phyloP scores from a whole-genome alignment of 768 basidiomycete genomes.

The Russula ochroleuca region DNA sequence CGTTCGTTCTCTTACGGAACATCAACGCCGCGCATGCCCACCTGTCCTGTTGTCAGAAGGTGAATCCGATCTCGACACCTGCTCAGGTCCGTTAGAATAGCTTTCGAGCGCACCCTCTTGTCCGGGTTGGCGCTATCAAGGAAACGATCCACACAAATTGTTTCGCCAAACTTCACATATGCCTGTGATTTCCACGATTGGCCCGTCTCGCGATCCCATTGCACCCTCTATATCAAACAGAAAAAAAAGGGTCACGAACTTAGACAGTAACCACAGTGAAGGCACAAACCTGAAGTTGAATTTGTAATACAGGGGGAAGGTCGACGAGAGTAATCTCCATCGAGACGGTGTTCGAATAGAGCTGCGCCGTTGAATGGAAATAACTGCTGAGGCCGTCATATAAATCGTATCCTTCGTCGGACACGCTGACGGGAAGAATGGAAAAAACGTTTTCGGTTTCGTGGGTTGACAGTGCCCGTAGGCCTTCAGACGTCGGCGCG shows the following conservation, averaged over 20 bases:
- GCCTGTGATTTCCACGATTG: conserved; percentile 96
- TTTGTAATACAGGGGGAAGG: conserved; percentile 85
- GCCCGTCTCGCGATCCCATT: conserved; percentile 88
- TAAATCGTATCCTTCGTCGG: conserved; percentile 82
- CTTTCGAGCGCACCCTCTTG: conserved; percentile 68
- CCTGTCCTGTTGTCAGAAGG: conserved; percentile 67
- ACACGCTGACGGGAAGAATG: conserved; percentile 89
- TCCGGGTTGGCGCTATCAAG: conserved; percentile 66
- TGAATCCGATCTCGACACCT: conserved; percentile 63
- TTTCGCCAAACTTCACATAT: conserved; percentile 86
- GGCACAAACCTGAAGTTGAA: conserved; percentile 81
- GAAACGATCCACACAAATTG: conserved; percentile 88
- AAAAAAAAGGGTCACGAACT: conserved; percentile 1
- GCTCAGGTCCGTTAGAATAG: conserved; percentile 62
- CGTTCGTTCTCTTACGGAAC: neutral
- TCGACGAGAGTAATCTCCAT: conserved; percentile 87
- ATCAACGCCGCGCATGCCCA: conserved; percentile 33
- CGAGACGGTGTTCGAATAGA: conserved; percentile 78
- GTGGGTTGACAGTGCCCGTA: conserved; percentile 55
- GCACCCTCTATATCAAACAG: conserved; percentile 58
- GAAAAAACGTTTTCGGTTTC: conserved; percentile 92
- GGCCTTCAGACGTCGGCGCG: conserved; percentile 37
- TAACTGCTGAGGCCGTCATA: conserved; percentile 92
- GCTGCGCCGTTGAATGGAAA: conserved; percentile 84
- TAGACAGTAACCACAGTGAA: neutral